phyloP scores from a whole-genome alignment of 768 basidiomycete genomes.

The Atractiella rhizophila region DNA sequence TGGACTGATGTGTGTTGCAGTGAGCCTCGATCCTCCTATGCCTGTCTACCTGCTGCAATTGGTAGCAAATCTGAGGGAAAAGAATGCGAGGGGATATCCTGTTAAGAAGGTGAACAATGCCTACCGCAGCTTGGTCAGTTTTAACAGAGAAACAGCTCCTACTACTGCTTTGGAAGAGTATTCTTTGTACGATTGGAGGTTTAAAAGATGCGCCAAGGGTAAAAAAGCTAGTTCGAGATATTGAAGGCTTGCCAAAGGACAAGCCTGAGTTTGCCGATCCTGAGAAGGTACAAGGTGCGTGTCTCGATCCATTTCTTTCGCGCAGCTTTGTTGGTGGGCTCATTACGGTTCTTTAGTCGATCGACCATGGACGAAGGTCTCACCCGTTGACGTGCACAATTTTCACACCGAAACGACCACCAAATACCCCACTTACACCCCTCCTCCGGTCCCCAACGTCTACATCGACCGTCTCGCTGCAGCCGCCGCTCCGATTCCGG shows the following conservation, averaged over 20 bases:
- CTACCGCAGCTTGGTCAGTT: no score
- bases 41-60: slow-evolving; percentile 77
- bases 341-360: not conserved
- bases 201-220: slow-evolving; percentile 59
- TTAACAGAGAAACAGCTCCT: slow-evolving; percentile 37
- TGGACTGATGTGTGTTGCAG: slow-evolving; percentile 23
- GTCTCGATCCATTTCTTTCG: not conserved
- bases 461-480: slow-evolving; percentile 38
- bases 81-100: slow-evolving; percentile 81
- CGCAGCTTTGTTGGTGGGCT: not conserved
- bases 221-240: slow-evolving; percentile 60
- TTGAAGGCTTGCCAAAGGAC: slow-evolving; percentile 39
- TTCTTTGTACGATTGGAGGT: slow-evolving; percentile 78
- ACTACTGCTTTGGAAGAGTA: slow-evolving; percentile 76
- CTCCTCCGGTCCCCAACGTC: slow-evolving; percentile 24
- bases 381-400: slow-evolving; percentile 64
- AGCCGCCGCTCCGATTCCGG: slow-evolving; percentile 73
- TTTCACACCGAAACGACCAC: slow-evolving; percentile 76
- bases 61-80: slow-evolving; percentile 70
- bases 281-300: not conserved
- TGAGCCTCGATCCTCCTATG: slow-evolving; percentile 82
- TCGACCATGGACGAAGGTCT: slow-evolving; percentile 38
- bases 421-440: slow-evolving; percentile 83
- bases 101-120: slow-evolving; percentile 58
- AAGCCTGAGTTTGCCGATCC: not conserved